phyloP scores from a whole-genome alignment of 305 asterid species.

The Vinca major region DNA sequence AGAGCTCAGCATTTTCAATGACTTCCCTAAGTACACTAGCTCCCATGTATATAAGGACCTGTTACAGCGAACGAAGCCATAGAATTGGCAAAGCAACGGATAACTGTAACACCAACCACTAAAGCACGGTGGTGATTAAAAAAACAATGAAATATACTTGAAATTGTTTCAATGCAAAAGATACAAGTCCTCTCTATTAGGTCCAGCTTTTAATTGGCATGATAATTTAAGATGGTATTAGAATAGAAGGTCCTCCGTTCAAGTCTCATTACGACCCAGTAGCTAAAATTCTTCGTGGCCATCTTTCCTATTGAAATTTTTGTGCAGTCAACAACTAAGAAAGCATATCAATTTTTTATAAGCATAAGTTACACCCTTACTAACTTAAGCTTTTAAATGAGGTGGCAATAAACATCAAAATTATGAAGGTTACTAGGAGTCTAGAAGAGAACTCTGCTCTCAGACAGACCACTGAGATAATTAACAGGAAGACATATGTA shows the following conservation, averaged over 20 bases:
- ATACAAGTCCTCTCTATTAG: not conserved
- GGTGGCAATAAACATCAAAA: not conserved
- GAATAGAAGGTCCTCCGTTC: not conserved
- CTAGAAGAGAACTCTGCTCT: not conserved
- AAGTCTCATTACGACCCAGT: not conserved
- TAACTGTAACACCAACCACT: too few relatives aligned
- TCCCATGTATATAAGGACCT: conserved; percentile 91
- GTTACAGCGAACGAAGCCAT: conserved; percentile 10
- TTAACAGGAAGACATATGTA: not conserved
- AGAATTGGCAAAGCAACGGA: not conserved
- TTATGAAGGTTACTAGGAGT: too few relatives aligned
- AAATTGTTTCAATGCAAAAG: not conserved
- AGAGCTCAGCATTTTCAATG: conserved; percentile 79
- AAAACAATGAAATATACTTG: not conserved
- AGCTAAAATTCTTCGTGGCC: not conserved
- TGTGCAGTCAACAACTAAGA: not conserved
- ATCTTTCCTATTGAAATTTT: not conserved
- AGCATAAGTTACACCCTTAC: not conserved
- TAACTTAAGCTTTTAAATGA: not conserved
- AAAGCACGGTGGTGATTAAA: not conserved
- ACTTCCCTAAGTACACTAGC: conserved; percentile 66
- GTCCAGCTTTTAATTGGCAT: not conserved
- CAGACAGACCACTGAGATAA: not conserved
- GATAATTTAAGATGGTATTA: not conserved
- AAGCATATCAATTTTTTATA: not conserved